Evolutionary conservation across 495 filamentous ascomycete genomes (phyloP).

Genomic region (Beverwykella pulmonaria): DNA sequence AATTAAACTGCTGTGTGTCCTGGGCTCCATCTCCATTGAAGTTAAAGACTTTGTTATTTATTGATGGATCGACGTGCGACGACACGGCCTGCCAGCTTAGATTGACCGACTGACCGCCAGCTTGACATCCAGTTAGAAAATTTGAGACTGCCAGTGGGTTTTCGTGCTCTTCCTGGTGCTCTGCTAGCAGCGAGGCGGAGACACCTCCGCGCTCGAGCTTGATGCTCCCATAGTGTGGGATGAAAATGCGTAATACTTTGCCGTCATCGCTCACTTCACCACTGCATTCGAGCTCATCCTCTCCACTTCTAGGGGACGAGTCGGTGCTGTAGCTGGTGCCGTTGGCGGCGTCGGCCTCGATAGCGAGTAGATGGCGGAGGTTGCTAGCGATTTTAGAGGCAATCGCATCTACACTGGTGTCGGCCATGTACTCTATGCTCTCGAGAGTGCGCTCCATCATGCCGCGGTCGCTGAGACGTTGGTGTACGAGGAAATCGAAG

Average conservation of each 20-base stretch:
- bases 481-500: slow-evolving; percentile 46
- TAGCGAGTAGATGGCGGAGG: slow-evolving; percentile 21
- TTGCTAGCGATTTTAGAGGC: slow-evolving; percentile 35
- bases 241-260: neutral
- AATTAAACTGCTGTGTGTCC: neutral
- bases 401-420: slow-evolving; percentile 4
- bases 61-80: neutral
- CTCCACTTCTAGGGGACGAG: neutral
- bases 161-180: neutral
- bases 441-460: slow-evolving; percentile 51
- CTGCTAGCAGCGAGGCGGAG: neutral
- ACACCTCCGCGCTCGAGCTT: neutral
- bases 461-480: slow-evolving; percentile 50
- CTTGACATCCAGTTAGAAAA: neutral
- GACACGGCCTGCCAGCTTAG: neutral
- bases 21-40: neutral
- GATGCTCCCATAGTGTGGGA: slow-evolving; percentile 5
- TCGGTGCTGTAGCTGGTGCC: neutral
- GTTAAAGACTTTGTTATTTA: neutral
- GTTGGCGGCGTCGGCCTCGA: slow-evolving; percentile 25
- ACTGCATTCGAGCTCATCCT: neutral
- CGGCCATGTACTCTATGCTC: slow-evolving; percentile 39
- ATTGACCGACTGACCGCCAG: neutral
- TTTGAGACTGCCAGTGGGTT: neutral
- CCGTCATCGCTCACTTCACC: neutral